These are phyloP conservation scores for Hanseniaspora uvarum DNA, from an alignment of 1,139 yeast species.

Conservation along the genomic window DNA sequence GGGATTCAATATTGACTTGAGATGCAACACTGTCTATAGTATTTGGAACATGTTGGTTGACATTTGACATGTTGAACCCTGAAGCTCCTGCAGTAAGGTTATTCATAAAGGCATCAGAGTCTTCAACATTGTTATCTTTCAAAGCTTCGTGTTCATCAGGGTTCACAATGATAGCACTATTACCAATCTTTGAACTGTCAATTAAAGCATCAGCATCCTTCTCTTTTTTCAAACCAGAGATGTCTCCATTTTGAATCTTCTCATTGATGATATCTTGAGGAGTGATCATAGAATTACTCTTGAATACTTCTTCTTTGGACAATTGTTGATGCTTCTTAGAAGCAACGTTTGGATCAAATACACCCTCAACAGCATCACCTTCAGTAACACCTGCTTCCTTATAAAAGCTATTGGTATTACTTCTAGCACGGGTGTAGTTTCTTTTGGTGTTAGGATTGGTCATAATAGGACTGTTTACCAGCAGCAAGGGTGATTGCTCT, in stretches of 20 bases:
- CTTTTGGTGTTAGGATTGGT: background rate
- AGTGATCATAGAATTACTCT: constrained; percentile 7
- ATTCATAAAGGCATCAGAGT: constrained; percentile 28
- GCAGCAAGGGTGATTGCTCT: background rate
- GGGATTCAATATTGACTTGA: constrained; percentile 1
- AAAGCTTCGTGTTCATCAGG: constrained; percentile 6
- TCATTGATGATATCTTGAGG: constrained; percentile 12
- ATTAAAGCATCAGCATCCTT: background rate
- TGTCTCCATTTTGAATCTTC: constrained; percentile 11
- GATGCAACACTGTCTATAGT: constrained; percentile 19
- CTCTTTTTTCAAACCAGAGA: background rate
- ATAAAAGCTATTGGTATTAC: constrained; percentile 5
- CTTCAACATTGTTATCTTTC: background rate
- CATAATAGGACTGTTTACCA: background rate
- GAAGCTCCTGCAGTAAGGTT: constrained; percentile 29
- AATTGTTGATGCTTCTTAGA: constrained; percentile 11
- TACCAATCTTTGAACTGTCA: background rate
- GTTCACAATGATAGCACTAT: constrained; percentile 13
- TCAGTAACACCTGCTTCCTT: constrained; percentile 10
- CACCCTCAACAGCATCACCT: constrained; percentile 8
- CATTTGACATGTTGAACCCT: constrained; percentile 13
- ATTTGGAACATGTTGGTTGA: constrained; percentile 24
- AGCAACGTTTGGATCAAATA: constrained; percentile 8
- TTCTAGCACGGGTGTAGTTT: constrained; percentile 3
- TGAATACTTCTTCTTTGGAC: constrained; percentile 6